A percentile compares a stretch with the other conserved stretches of the same genome.
These are phyloP conservation scores for Cutaneotrichosporon spelunceum DNA, from an alignment of 1,284 basidiomycete species.

Conservation along the genomic window DNA sequence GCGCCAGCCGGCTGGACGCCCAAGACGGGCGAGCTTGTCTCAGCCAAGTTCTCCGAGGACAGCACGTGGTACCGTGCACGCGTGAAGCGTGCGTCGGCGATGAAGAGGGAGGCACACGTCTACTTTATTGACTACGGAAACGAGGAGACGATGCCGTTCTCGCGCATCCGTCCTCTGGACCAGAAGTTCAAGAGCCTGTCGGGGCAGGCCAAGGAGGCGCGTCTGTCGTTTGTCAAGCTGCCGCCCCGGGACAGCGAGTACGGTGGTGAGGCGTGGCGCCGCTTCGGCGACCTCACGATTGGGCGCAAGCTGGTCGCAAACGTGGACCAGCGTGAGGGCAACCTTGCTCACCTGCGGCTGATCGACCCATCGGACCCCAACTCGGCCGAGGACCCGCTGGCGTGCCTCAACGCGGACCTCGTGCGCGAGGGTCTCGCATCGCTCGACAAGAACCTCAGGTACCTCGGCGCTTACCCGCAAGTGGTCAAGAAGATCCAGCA, in stretches of 20 bases:
- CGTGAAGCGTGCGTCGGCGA: conserved; percentile 71
- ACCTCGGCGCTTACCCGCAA: conserved; percentile 67
- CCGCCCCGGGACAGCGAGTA: conserved; percentile 76
- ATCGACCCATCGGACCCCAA: conserved; percentile 76
- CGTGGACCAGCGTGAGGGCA: conserved; percentile 76
- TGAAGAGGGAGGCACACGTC: conserved; percentile 64
- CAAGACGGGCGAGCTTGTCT: conserved; percentile 80
- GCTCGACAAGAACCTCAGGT: conserved; percentile 74
- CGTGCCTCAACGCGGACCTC: conserved; percentile 78
- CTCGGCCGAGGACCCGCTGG: conserved; percentile 63
- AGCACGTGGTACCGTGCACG: conserved; percentile 91
- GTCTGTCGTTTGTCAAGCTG: conserved; percentile 69
- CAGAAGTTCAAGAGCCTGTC: conserved; percentile 77
- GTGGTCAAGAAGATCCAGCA: conserved; percentile 63
- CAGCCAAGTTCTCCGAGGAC: conserved; percentile 64
- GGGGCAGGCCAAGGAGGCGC: conserved; percentile 58
- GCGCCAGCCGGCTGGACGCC: conserved; percentile 67
- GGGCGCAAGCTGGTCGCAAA: conserved; percentile 86
- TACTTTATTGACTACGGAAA: conserved; percentile 63
- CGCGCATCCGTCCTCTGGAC: conserved; percentile 71
- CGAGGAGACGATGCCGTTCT: conserved; percentile 74
- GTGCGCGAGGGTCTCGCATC: conserved; percentile 66
- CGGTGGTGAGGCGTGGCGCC: conserved; percentile 73
- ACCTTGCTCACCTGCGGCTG: conserved; percentile 74
- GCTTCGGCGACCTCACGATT: conserved; percentile 78